These are phyloP conservation scores for Radiomyces spectabilis DNA, from an alignment of 192 early-diverging fungal genomes.

Conservation along the genomic window DNA sequence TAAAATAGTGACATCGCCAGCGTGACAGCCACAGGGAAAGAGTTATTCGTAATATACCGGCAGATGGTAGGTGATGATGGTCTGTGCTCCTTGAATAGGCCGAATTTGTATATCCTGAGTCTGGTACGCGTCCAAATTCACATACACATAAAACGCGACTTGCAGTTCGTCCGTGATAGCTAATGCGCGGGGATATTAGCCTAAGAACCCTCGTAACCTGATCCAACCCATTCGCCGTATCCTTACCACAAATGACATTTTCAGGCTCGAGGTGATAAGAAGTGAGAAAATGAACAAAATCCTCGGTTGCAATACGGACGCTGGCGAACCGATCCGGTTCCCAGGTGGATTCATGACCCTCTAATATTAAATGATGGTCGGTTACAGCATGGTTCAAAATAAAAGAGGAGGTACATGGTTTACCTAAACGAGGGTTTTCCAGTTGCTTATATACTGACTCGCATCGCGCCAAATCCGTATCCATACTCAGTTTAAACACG, in stretches of 20 bases:
- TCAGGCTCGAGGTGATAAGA: slow-evolving; percentile 69
- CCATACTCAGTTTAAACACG: slow-evolving; percentile 49
- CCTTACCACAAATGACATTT: slow-evolving; percentile 72
- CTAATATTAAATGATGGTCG: slow-evolving; percentile 6
- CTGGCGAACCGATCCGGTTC: slow-evolving; percentile 50
- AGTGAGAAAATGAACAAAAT: slow-evolving; percentile 72
- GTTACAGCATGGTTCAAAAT: slow-evolving; percentile 12
- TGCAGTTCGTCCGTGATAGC: background rate
- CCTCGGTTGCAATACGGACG: slow-evolving; percentile 59
- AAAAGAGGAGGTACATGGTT: slow-evolving; percentile 6
- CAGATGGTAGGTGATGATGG: background rate
- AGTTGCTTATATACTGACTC: slow-evolving; percentile 54
- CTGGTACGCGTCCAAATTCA: background rate
- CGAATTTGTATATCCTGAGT: too few relatives aligned
- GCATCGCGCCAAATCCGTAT: slow-evolving; percentile 49
- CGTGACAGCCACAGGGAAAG: background rate
- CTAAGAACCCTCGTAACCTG: background rate
- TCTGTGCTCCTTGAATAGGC: background rate
- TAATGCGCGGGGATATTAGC: background rate
- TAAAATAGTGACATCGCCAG: background rate
- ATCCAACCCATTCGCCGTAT: background rate
- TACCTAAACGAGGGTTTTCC: slow-evolving; percentile 51
- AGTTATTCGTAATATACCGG: background rate
- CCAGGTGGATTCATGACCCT: slow-evolving; percentile 20
- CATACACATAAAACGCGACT: slow-evolving; percentile 3